phyloP scores from a whole-genome alignment of 2,329 filamentous ascomycete species.

The Drechslerella stenobrocha region DNA sequence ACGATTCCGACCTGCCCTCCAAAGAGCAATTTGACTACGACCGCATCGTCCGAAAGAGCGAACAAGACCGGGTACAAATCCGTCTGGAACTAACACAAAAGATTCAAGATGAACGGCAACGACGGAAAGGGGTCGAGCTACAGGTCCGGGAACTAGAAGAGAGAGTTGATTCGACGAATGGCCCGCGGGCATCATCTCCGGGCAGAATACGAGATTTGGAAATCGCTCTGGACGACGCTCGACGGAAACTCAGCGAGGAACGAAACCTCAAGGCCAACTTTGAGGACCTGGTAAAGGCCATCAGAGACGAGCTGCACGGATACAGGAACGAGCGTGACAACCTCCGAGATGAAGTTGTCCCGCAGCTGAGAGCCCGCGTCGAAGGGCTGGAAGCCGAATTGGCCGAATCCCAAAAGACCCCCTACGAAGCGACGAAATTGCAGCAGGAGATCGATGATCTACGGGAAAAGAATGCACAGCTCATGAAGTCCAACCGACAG shows the following conservation, averaged over 20 bases:
- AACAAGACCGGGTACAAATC: constrained; percentile 87
- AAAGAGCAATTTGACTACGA: constrained; percentile 71
- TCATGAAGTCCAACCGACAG: constrained; percentile 54
- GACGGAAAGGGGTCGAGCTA: constrained; percentile 74
- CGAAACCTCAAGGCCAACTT: constrained; percentile 87
- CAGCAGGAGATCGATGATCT: constrained; percentile 80
- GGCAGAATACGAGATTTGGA: constrained; percentile 77
- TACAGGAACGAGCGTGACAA: constrained; percentile 88
- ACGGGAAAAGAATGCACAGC: constrained; percentile 67
- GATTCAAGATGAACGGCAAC: constrained; percentile 80
- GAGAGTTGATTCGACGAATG: constrained; percentile 61
- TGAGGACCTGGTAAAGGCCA: constrained; percentile 82
- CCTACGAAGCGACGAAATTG: constrained; percentile 80
- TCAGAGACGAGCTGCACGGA: constrained; percentile 78
- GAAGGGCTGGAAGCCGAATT: constrained; percentile 77
- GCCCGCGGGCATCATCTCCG: constrained; percentile 59
- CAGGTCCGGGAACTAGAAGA: constrained; percentile 81
- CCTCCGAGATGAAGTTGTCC: constrained; percentile 82
- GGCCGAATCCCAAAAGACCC: constrained; percentile 70
- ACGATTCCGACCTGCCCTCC: constrained; percentile 55
- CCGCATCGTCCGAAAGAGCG: constrained; percentile 76
- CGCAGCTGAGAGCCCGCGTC: constrained; percentile 73
- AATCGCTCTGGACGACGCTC: constrained; percentile 75
- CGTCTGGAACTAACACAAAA: constrained; percentile 82
- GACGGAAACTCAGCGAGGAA: constrained; percentile 80